These are phyloP conservation scores for Colletotrichum sp. DNA, from an alignment of 2,329 filamentous ascomycete species.

Conservation along the genomic window DNA sequence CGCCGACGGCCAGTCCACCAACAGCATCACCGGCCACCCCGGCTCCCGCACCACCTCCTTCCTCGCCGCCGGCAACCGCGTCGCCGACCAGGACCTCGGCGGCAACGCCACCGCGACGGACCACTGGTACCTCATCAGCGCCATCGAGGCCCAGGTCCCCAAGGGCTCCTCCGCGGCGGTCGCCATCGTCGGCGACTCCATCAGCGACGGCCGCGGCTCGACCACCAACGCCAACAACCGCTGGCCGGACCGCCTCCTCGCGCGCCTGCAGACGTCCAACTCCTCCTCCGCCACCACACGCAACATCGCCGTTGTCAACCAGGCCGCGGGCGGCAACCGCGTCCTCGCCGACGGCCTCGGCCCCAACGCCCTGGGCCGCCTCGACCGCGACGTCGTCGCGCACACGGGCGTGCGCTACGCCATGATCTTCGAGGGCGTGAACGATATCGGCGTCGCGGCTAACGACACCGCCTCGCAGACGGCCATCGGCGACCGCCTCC, in stretches of 20 bases:
- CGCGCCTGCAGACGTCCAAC: conserved; percentile 41
- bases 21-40: conserved; percentile 64
- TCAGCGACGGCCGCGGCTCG: conserved; percentile 68
- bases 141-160: conserved; percentile 59
- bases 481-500: conserved; percentile 50
- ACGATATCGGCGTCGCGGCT: conserved; percentile 63
- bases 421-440: conserved; percentile 68
- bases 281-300: conserved; percentile 25
- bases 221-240: conserved; percentile 62
- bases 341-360: conserved; percentile 64
- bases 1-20: conserved; percentile 56
- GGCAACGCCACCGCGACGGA: conserved; percentile 31
- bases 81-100: conserved; percentile 44
- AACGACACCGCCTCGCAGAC: conserved; percentile 47
- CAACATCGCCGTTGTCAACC: conserved; percentile 58
- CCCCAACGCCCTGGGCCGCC: conserved; percentile 59
- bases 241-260: conserved; percentile 48
- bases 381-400: conserved; percentile 65
- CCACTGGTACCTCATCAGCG: conserved; percentile 65
- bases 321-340: conserved; percentile 69
- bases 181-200: conserved; percentile 68
- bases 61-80: conserved; percentile 57
- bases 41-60: conserved; percentile 64
- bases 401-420: conserved; percentile 60
- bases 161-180: conserved; percentile 41